These are phyloP conservation scores for Emmonsia crescens DNA, from an alignment of 2,329 filamentous ascomycete species.

Conservation along the genomic window DNA sequence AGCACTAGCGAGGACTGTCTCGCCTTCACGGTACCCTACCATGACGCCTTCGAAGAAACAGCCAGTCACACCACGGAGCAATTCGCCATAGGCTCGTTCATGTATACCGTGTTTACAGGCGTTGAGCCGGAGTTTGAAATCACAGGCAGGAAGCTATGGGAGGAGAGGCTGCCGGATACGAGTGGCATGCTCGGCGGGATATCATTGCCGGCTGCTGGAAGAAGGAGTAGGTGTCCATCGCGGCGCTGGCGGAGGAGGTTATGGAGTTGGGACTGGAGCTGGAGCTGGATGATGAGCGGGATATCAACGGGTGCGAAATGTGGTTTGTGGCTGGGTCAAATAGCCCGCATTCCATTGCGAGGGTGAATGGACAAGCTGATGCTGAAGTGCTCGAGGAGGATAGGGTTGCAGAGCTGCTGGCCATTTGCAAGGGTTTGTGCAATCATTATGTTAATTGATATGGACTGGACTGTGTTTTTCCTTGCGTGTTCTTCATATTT, in stretches of 20 bases:
- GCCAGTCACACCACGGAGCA: background rate
- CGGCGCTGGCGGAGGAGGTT: background rate
- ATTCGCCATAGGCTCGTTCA: background rate
- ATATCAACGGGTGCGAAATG: background rate
- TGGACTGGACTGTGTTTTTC: background rate
- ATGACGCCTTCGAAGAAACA: background rate
- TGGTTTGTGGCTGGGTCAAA: background rate
- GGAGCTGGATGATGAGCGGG: background rate
- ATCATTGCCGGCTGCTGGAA: background rate
- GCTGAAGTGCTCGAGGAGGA: background rate
- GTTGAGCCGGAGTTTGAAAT: background rate
- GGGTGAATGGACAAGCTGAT: background rate
- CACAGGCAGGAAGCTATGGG: background rate
- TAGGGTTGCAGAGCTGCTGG: background rate
- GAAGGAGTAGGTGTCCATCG: background rate
- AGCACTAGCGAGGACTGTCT: background rate
- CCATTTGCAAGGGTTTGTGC: background rate
- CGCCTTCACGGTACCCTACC: background rate
- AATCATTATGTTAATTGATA: background rate
- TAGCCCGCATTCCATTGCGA: background rate
- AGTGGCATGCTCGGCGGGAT: background rate
- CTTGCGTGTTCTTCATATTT: background rate
- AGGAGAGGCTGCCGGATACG: background rate
- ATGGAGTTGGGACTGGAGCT: background rate
- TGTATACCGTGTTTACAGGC: background rate